Conservation (phyloP, 1,139 yeast species). For the Pichia sp. region DNA sequence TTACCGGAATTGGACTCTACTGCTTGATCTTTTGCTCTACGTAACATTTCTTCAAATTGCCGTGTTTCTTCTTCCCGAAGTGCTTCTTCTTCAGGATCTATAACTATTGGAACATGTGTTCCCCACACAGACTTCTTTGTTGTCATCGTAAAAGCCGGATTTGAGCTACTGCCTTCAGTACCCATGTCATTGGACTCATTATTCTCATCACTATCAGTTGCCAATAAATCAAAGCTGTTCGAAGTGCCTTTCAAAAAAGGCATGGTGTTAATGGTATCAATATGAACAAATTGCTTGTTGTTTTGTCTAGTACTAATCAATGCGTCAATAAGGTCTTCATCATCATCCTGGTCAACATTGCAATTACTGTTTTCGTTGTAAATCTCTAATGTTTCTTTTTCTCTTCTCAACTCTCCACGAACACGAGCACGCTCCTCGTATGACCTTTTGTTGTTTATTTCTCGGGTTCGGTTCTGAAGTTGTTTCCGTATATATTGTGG, state of each 20-base stretch:
- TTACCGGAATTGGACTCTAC: constrained; percentile 27
- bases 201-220: constrained; percentile 7
- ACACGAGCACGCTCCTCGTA: constrained; percentile 41
- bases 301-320: constrained; percentile 4
- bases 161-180: constrained; percentile 12
- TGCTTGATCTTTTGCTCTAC: constrained; percentile 44
- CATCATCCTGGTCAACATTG: not conserved
- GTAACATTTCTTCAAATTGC: constrained; percentile 47
- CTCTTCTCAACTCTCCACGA: constrained; percentile 19
- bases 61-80: constrained; percentile 29
- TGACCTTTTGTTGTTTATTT: constrained; percentile 48
- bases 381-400: constrained; percentile 15
- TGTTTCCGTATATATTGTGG: constrained; percentile 56
- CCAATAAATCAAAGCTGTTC: constrained; percentile 4
- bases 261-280: constrained; percentile 7
- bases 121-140: constrained; percentile 50
- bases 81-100: constrained; percentile 29
- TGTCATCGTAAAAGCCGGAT: constrained; percentile 2
- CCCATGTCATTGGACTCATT: constrained; percentile 3
- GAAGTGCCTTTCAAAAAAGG: constrained; percentile 14
- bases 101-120: constrained; percentile 44
- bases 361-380: not conserved
- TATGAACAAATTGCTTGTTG: constrained; percentile 12
- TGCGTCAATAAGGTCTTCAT: not conserved
- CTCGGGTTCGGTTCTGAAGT: constrained; percentile 54